Conservation (phyloP, 768 basidiomycete species). For the Boletus eberwhitei region DNA sequence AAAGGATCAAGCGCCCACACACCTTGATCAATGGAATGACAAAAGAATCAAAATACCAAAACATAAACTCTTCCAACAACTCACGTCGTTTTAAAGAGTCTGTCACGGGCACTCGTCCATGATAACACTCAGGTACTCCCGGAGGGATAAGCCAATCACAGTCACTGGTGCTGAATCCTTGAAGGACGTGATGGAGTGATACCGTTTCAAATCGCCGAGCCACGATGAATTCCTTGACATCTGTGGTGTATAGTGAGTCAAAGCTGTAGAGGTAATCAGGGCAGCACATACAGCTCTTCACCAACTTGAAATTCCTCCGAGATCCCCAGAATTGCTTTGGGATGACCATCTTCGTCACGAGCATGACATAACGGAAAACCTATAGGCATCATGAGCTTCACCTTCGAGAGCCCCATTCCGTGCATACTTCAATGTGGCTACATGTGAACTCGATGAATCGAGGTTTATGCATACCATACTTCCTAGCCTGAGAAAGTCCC, state of each 20-base stretch:
- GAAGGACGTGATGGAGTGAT: conserved; percentile 71
- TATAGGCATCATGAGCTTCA: conserved; percentile 25
- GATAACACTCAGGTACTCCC: conserved; percentile 32
- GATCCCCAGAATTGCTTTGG: conserved; percentile 81
- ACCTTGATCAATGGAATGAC: conserved; percentile 78
- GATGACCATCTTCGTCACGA: conserved; percentile 66
- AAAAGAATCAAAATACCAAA: conserved; percentile 92
- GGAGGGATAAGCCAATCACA: conserved; percentile 76
- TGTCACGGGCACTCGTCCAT: conserved; percentile 53
- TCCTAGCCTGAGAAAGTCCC: conserved; percentile 46
- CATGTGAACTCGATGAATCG: conserved; percentile 79
- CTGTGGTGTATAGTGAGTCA: conserved; percentile 36
- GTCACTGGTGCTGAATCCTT: conserved; percentile 68
- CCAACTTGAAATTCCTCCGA: conserved; percentile 53
- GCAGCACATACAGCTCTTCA: conserved; percentile 51
- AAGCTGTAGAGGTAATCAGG: background rate
- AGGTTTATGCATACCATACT: conserved; percentile 54
- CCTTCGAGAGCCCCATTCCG: background rate
- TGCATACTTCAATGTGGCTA: conserved; percentile 54
- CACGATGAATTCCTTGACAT: conserved; percentile 68
- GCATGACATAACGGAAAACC: conserved; percentile 67
- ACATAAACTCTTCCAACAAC: conserved; percentile 83
- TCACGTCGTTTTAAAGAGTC: conserved; percentile 78
- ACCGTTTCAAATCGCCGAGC: conserved; percentile 80
- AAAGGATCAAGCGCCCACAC: conserved; percentile 14